Percentiles rank a stretch among this genome's conserved stretches.
These are phyloP conservation scores for Beauveria pseudobassiana DNA, from an alignment of 2,329 filamentous ascomycete genomes.

Conservation along the genomic window DNA sequence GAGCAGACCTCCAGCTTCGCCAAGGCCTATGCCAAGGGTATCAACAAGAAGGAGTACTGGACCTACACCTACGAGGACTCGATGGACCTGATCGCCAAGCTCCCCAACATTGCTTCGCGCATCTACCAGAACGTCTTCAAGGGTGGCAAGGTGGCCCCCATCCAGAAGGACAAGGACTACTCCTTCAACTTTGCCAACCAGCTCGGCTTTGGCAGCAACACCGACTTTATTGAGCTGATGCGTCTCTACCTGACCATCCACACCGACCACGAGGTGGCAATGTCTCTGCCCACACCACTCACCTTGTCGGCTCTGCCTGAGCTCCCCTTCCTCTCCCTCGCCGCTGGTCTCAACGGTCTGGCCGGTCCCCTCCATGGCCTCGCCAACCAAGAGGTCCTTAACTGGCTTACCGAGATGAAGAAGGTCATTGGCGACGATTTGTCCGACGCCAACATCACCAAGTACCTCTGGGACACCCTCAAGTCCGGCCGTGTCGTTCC, in stretches of 20 bases:
- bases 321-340: slow-evolving; percentile 93
- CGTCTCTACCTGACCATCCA: slow-evolving; percentile 99
- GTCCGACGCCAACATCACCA: slow-evolving; percentile 91
- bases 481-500: slow-evolving; percentile 94
- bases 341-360: slow-evolving; percentile 95
- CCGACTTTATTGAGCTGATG: slow-evolving; percentile 96
- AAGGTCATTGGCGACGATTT: slow-evolving; percentile 86
- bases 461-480: slow-evolving; percentile 98
- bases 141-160: slow-evolving; percentile 92
- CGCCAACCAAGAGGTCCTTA: slow-evolving; percentile 98
- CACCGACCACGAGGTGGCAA: slow-evolving; percentile 99
- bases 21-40: slow-evolving; percentile 97
- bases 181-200: slow-evolving; percentile 99
- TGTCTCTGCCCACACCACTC: slow-evolving; percentile 96
- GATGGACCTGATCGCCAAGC: slow-evolving; percentile 99
- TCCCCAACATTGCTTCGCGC: slow-evolving; percentile 92
- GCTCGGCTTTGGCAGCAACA: slow-evolving; percentile 91
- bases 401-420: slow-evolving; percentile 99
- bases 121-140: slow-evolving; percentile 99
- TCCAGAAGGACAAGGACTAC: slow-evolving; percentile 99
- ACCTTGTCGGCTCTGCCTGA: slow-evolving; percentile 95
- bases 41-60: slow-evolving; percentile 99
- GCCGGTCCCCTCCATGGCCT: slow-evolving; percentile 97
- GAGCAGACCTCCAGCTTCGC: slow-evolving; percentile 97
- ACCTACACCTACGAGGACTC: slow-evolving; percentile 98